phyloP scores from a whole-genome alignment of 345 rosid species.

The Hibiscus trionum region DNA sequence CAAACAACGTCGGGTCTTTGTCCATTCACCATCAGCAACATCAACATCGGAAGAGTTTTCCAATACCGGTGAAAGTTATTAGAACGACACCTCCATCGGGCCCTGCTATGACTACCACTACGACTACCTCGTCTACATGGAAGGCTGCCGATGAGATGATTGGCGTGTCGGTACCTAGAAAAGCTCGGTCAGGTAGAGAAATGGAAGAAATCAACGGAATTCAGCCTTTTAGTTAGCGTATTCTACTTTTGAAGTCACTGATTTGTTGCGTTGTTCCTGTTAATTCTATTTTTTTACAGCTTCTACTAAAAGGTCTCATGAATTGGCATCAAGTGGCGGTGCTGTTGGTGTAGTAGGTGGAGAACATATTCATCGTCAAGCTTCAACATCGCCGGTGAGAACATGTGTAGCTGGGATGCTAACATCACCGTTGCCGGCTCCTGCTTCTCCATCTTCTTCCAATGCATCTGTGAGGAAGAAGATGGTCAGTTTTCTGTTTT shows the following conservation, averaged over 20 bases:
- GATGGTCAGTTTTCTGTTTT: conserved; percentile 42
- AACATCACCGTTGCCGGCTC: conserved; percentile 66
- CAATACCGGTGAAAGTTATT: conserved; percentile 52
- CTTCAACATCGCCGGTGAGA: conserved; percentile 81
- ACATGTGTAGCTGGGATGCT: conserved; percentile 36
- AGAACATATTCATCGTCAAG: conserved; percentile 65
- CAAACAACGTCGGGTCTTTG: conserved; percentile 38
- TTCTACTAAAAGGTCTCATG: conserved; percentile 84
- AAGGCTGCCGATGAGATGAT: conserved; percentile 93
- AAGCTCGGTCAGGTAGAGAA: conserved; percentile 99
- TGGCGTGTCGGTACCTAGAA: conserved; percentile 94
- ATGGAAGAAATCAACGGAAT: conserved; percentile 40
- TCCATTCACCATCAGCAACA: conserved; percentile 26
- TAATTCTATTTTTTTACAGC: conserved; percentile 27
- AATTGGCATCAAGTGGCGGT: conserved; percentile 62
- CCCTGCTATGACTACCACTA: conserved; percentile 7
- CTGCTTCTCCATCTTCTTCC: conserved; percentile 82
- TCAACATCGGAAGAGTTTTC: conserved; percentile 53
- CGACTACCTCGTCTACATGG: conserved; percentile 30
- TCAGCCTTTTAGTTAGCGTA: neutral
- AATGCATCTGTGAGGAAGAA: conserved; percentile 73
- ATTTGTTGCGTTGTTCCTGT: neutral
- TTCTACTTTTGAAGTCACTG: neutral
- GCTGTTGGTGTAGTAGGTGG: conserved; percentile 33
- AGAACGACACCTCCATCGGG: conserved; percentile 44